Evolutionary conservation across 2,329 filamentous ascomycete species (phyloP).

Genomic region (Fusarium phyllophilum): DNA sequence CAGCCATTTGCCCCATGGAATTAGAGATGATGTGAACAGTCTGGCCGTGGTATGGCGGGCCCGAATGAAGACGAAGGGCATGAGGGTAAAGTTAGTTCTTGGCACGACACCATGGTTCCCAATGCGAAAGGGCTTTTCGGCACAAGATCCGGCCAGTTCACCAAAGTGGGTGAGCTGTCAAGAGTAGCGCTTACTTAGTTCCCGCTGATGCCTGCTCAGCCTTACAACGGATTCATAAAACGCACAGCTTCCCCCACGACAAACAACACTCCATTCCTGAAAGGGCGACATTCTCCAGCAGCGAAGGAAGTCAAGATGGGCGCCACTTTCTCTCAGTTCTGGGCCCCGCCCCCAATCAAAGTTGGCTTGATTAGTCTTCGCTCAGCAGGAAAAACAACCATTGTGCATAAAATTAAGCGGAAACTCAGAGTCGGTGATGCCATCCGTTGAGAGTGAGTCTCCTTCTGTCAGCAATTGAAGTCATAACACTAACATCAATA

Average conservation of each 20-base stretch:
- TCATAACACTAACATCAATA: neutral
- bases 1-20: accelerated
- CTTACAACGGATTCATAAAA: neutral
- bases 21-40: neutral
- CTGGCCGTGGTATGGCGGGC: accelerated
- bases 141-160: neutral
- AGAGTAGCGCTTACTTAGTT: neutral
- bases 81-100: neutral
- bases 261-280: too few species aligned
- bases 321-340: neutral
- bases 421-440: neutral
- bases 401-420: neutral
- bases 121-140: accelerated
- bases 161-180: neutral
- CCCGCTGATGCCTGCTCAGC: neutral
- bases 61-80: neutral
- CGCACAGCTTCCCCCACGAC: neutral
- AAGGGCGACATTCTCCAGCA: too few species aligned
- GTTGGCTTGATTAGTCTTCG: neutral
- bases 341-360: neutral
- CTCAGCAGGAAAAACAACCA: neutral
- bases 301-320: neutral
- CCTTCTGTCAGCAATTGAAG: accelerated
- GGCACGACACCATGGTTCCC: neutral
- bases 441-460: neutral